Evolutionary conservation across 2,329 filamentous ascomycete species (phyloP).

Genomic region (Botrytis paeoniae): DNA sequence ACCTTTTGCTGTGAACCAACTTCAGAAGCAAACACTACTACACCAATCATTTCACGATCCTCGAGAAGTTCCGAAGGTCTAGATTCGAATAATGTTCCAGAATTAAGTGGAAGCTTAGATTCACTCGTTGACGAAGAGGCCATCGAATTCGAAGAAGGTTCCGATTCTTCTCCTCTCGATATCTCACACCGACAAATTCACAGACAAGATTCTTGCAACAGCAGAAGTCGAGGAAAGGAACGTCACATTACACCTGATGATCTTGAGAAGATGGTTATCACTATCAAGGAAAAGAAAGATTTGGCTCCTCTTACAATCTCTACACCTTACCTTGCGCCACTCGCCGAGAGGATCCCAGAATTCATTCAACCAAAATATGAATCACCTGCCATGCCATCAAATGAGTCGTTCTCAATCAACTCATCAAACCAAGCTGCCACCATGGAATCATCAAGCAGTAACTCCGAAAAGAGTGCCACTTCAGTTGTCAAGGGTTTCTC

Average conservation of each 20-base stretch:
- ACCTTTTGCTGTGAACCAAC: constrained; percentile 79
- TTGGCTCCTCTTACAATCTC: constrained; percentile 54
- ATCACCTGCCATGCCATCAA: constrained; percentile 41
- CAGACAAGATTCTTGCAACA: constrained; percentile 68
- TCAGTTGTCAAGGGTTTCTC: constrained; percentile 86
- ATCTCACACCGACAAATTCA: constrained; percentile 61
- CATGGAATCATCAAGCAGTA: constrained; percentile 39
- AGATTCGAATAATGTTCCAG: constrained; percentile 60
- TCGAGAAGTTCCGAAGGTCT: constrained; percentile 35
- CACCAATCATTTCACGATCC: constrained; percentile 41
- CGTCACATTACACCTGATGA: constrained; percentile 91
- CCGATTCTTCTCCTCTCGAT: constrained; percentile 53
- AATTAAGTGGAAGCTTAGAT: constrained; percentile 74
- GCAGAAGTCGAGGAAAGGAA: constrained; percentile 70
- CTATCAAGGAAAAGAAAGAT: constrained; percentile 79
- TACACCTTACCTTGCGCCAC: constrained; percentile 42
- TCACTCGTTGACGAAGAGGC: constrained; percentile 68
- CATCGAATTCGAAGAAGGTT: constrained; percentile 50
- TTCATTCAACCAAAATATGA: constrained; percentile 45
- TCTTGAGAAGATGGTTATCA: constrained; percentile 89
- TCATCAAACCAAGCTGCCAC: constrained; percentile 40
- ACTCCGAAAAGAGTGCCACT: constrained; percentile 41
- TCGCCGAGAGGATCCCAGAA: constrained; percentile 24
- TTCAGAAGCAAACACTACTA: constrained; percentile 48
- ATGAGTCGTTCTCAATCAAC: constrained; percentile 31